These are phyloP conservation scores for Coelastrella sp. DNA, from an alignment of 139 green algal genomes.

Conservation along the genomic window DNA sequence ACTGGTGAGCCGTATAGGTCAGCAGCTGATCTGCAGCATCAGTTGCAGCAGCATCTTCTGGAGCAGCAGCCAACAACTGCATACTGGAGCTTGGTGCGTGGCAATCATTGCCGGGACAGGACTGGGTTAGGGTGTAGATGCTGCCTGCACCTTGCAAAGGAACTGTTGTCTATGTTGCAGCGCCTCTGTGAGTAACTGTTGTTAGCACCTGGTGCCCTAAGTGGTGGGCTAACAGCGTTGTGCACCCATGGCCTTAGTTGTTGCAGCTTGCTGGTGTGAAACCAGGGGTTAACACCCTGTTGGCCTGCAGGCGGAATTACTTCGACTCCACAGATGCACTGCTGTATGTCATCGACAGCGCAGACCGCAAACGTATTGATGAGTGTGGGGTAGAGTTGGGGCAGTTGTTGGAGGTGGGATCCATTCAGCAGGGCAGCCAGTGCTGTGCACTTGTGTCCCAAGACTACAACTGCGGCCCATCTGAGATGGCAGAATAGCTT, in stretches of 20 bases:
- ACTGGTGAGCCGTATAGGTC: conserved; percentile 65
- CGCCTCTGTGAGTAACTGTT: no score
- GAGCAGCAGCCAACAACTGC: neutral
- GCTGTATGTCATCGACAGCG: conserved; percentile 87
- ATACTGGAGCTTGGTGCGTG: neutral
- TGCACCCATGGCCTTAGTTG: neutral
- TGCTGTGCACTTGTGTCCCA: no score
- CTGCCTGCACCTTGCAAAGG: no score
- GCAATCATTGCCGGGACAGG: neutral
- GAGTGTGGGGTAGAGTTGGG: conserved; percentile 77
- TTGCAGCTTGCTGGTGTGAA: neutral
- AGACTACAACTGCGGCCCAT: no score
- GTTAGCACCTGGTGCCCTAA: no score
- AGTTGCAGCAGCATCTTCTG: neutral
- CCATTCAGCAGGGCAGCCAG: neutral
- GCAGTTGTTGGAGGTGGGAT: conserved; percentile 66
- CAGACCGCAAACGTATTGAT: conserved; percentile 79
- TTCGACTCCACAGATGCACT: conserved; percentile 85
- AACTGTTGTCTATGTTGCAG: no score
- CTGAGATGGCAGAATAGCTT: no score
- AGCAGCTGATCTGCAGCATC: no score
- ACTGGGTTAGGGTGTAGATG: neutral
- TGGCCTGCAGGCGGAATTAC: conserved; percentile 77
- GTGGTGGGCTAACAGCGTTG: no score
- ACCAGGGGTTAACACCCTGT: no score